These are phyloP conservation scores for Hypoxylon rubiginosum DNA, from an alignment of 2,329 filamentous ascomycete genomes.

Conservation along the genomic window DNA sequence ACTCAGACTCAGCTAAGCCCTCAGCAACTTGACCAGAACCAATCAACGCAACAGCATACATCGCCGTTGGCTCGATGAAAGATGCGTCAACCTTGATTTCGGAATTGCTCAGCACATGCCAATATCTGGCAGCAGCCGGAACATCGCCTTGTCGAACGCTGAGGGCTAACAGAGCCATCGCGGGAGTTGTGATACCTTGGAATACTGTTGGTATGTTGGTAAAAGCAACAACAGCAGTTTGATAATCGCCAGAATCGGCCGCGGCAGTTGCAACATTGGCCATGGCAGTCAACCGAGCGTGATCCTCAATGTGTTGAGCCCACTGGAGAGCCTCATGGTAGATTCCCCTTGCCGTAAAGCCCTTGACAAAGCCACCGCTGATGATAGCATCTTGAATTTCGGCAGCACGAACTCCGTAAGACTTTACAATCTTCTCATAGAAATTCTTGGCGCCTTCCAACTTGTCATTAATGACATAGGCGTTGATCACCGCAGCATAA, in stretches of 20 bases:
- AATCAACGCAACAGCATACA: conserved; percentile 91
- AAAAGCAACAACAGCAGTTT: conserved; percentile 77
- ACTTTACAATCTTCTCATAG: conserved; percentile 80
- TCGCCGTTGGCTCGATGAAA: conserved; percentile 88
- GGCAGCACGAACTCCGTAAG: conserved; percentile 69
- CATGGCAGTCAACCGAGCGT: conserved; percentile 74
- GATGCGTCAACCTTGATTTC: conserved; percentile 70
- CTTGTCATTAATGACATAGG: conserved; percentile 86
- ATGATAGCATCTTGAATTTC: conserved; percentile 80
- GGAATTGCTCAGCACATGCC: conserved; percentile 77
- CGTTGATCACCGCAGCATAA: conserved; percentile 91
- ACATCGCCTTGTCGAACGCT: conserved; percentile 87
- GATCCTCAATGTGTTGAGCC: conserved; percentile 73
- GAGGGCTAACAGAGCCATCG: conserved; percentile 87
- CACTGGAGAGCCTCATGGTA: conserved; percentile 81
- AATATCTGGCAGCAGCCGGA: conserved; percentile 81
- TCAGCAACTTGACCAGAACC: conserved; percentile 87
- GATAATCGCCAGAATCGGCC: conserved; percentile 81
- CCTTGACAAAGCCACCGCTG: conserved; percentile 81
- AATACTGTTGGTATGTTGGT: conserved; percentile 67
- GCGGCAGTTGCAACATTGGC: conserved; percentile 80
- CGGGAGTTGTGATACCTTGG: conserved; percentile 67
- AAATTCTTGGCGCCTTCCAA: conserved; percentile 87
- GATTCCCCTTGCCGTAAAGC: conserved; percentile 77
- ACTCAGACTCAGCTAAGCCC: conserved; percentile 81